Percentiles rank a stretch among this genome's conserved stretches.
Evolutionary conservation across 768 basidiomycete species (phyloP).

Genomic region (Guyanaporus albipodus): DNA sequence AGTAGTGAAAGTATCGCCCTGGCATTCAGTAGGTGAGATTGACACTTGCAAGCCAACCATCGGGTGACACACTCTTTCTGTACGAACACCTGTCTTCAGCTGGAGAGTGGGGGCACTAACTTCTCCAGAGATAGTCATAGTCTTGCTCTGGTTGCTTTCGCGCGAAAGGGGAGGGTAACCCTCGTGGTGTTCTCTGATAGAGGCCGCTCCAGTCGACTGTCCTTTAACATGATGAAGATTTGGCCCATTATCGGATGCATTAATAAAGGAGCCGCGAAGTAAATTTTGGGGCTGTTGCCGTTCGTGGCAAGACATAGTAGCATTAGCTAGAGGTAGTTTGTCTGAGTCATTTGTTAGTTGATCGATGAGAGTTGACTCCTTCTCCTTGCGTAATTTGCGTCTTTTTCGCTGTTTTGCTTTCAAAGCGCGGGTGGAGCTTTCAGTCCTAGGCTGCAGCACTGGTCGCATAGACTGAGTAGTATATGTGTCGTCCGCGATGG

Average conservation of each 20-base stretch:
- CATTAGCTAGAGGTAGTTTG: not conserved
- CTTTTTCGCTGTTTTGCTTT: constrained; percentile 13
- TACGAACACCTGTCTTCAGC: constrained; percentile 23
- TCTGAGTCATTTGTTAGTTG: not conserved
- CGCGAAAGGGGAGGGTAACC: not conserved
- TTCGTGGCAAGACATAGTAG: not conserved
- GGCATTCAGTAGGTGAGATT: not conserved
- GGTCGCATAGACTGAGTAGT: not conserved
- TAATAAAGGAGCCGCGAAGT: not conserved
- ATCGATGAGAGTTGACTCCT: not conserved
- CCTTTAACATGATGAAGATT: not conserved
- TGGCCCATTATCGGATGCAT: not conserved
- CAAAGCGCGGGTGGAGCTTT: not conserved
- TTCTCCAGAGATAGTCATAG: not conserved
- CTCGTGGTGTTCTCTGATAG: not conserved
- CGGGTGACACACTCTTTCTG: constrained; percentile 24
- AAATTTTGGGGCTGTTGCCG: constrained; percentile 9
- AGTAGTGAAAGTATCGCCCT: constrained; percentile 28
- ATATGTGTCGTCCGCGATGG: not conserved
- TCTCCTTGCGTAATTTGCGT: constrained; percentile 12
- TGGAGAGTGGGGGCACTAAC: not conserved
- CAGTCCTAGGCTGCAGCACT: not conserved
- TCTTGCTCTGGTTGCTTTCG: not conserved
- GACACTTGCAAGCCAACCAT: not conserved
- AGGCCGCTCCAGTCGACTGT: not conserved